These are phyloP conservation scores for Apophysomyces elegans DNA, from an alignment of 371 early-diverging fungal genomes.

Conservation along the genomic window DNA sequence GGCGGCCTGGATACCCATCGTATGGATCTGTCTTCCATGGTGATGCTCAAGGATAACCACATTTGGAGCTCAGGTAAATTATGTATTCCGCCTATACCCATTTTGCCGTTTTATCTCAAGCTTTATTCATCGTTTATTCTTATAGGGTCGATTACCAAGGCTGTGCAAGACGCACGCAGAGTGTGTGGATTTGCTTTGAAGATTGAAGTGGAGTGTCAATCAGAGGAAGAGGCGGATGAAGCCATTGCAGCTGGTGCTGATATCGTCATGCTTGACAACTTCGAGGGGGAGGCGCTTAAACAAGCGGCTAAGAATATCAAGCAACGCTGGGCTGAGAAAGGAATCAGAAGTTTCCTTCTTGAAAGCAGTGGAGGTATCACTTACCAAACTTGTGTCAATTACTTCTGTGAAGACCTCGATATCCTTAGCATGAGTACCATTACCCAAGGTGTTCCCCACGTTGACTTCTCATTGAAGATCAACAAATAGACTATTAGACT, in stretches of 20 bases:
- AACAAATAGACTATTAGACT: constrained; percentile 32
- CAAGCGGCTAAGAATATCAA: constrained; percentile 75
- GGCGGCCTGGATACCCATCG: constrained; percentile 98
- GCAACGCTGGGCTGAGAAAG: constrained; percentile 66
- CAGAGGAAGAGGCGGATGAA: constrained; percentile 92
- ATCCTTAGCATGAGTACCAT: constrained; percentile 92
- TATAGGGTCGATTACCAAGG: constrained; percentile 10
- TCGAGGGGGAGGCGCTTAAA: constrained; percentile 66
- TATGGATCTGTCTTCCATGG: constrained; percentile 95
- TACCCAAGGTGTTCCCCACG: constrained; percentile 93
- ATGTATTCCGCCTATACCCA: neutral
- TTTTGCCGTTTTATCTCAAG: too few relatives aligned
- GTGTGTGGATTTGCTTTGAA: constrained; percentile 94
- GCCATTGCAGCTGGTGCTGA: constrained; percentile 97
- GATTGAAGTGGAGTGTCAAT: constrained; percentile 96
- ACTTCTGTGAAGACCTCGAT: constrained; percentile 90
- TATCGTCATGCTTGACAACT: constrained; percentile 94
- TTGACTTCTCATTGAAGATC: constrained; percentile 96
- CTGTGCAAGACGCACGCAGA: neutral
- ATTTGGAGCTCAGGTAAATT: constrained; percentile 86
- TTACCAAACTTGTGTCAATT: constrained; percentile 79
- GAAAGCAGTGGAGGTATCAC: constrained; percentile 97
- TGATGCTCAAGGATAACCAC: constrained; percentile 99
- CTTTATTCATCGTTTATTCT: neutral
- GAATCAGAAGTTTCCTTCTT: constrained; percentile 76